Evolutionary conservation across 345 rosid species (phyloP), one percentile per base, ranked within the genome.

Genomic region (Combretum micranthum): DNA sequence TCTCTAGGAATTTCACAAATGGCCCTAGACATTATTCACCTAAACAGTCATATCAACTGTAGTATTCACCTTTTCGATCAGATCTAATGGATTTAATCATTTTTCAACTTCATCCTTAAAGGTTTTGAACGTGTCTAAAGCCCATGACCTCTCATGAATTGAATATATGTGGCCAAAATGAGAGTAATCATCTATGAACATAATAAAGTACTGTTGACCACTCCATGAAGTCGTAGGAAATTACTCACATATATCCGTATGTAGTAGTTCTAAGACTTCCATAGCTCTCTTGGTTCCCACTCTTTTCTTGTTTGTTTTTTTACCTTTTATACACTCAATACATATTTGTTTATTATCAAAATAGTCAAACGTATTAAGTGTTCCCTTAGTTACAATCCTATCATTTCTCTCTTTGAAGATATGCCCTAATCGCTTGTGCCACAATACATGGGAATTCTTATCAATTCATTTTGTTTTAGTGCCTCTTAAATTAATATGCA

Each of bases 241-340:
- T 18, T 4, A 15, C 19, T 44, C 43, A 49, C 23, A 57, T 14
- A 51, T 39, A 64, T 48, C 42, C 1, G 16, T 56, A 57, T 39
- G 69, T 2, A 42, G 53, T 12, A 43, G 56, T 59, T 59, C 52
- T 59, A 59, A 59, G 53, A 59, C 53, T 8, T 57, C 13, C 8
- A 22, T 15, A 51, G 4, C 10, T 15, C 64, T 60, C 4, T 60
- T 60, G 46, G 64, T 3, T 22, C 55, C 44, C 13, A 60, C 26
- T 60, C 20, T 60, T 44, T 50, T 16, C 4, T 3, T 3, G 26
- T 60, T 16, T 50, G 48, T 9, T 62, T 20, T 42, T 52, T 62
- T 20, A n/a, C 59, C 65, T 42, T 62, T 62, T 13, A 53, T 47
- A 11, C 22, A 42, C 20, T 56, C 39, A 39, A 22, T 11, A 49